phyloP scores from a whole-genome alignment of 2,329 filamentous ascomycete species.

The Thelonectria blattea region DNA sequence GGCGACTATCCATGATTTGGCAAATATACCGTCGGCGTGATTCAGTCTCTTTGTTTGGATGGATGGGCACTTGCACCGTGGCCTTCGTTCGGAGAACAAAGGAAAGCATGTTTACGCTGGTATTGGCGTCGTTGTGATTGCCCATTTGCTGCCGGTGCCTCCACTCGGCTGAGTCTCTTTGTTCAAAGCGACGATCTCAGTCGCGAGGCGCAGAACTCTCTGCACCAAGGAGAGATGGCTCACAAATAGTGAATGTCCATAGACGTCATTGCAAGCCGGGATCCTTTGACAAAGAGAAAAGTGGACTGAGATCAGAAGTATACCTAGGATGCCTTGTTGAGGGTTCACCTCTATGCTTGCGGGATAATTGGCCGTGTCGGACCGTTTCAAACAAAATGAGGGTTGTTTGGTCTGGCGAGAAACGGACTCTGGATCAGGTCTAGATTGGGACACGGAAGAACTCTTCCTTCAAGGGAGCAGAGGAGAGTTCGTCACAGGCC shows the following conservation, averaged over 20 bases:
- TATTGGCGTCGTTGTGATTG: neutral
- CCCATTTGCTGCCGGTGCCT: conserved; percentile 1
- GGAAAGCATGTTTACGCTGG: conserved; percentile 12
- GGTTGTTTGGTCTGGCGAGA: conserved; percentile 6
- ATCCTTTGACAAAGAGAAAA: conserved; percentile 1
- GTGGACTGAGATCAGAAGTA: neutral
- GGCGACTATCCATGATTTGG: neutral
- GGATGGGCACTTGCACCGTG: neutral
- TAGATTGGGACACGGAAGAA: neutral
- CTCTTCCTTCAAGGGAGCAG: conserved; percentile 3
- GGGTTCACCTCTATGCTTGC: conserved; percentile 11
- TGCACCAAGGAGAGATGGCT: neutral
- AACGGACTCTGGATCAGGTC: conserved; percentile 1
- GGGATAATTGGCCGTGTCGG: conserved; percentile 9
- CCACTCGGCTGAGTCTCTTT: conserved; percentile 20
- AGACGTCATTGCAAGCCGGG: conserved; percentile 9
- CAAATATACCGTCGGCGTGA: neutral
- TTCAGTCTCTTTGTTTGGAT: neutral
- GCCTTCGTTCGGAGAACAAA: conserved; percentile 28
- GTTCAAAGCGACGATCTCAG: conserved; percentile 4
- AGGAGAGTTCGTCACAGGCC: conserved; percentile 5
- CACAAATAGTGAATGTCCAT: neutral
- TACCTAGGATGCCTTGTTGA: conserved; percentile 18
- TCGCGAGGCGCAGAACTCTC: neutral
- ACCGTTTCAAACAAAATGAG: conserved; percentile 21